Conservation (phyloP, 2,329 filamentous ascomycete genomes). For the Epichloe gansuensis region DNA sequence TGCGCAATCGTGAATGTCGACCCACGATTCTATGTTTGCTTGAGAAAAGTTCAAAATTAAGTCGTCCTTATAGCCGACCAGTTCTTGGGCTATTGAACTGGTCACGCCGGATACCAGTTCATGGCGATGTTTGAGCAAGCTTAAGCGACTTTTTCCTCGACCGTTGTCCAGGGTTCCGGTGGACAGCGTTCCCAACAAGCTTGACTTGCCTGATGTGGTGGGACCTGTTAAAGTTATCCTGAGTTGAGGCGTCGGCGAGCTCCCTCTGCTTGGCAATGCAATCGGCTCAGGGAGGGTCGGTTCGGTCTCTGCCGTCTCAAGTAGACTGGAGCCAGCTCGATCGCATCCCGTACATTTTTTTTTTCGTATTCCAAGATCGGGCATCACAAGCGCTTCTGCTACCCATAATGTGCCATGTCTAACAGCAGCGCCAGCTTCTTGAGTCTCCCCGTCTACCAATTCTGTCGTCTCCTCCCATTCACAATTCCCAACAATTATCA, state of each 20-base stretch:
- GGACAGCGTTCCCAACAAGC: slow-evolving; percentile 73
- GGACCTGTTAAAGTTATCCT: slow-evolving; percentile 79
- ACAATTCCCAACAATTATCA: slow-evolving; percentile 74
- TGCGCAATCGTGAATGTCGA: slow-evolving; percentile 76
- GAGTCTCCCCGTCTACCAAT: slow-evolving; percentile 15
- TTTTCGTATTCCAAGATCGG: slow-evolving; percentile 39
- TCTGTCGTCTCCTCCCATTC: slow-evolving; percentile 48
- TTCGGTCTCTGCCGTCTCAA: neutral
- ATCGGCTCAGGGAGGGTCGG: slow-evolving; percentile 5
- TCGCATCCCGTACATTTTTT: neutral
- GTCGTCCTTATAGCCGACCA: slow-evolving; percentile 64
- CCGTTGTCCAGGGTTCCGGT: slow-evolving; percentile 87
- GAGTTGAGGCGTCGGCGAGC: slow-evolving; percentile 57
- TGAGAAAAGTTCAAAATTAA: slow-evolving; percentile 71
- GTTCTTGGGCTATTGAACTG: slow-evolving; percentile 85
- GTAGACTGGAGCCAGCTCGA: neutral
- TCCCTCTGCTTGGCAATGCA: slow-evolving; percentile 26
- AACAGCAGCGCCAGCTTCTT: slow-evolving; percentile 11
- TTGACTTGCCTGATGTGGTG: slow-evolving; percentile 86
- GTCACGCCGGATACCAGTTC: slow-evolving; percentile 87
- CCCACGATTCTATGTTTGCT: slow-evolving; percentile 82
- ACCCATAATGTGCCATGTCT: slow-evolving; percentile 58
- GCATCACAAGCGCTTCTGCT: slow-evolving; percentile 78
- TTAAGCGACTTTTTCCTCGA: slow-evolving; percentile 75
- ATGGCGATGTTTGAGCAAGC: slow-evolving; percentile 81